Evolutionary conservation across 2,329 filamentous ascomycete species (phyloP).

Genomic region (Proliferodiscus dingleyae): DNA sequence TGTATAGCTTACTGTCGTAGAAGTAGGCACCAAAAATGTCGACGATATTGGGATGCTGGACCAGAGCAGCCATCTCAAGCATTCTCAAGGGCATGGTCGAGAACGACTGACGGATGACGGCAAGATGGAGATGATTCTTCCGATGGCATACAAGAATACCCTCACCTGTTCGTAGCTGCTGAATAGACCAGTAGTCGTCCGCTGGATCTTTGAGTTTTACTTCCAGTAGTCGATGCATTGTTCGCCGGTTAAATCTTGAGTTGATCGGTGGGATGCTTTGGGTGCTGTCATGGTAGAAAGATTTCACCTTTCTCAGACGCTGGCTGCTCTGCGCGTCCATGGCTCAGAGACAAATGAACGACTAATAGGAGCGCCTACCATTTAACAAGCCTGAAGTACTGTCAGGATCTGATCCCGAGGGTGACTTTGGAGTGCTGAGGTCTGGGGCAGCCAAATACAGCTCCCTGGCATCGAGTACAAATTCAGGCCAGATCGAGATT

Average conservation of each 20-base stretch:
- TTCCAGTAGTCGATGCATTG: slow-evolving; percentile 10
- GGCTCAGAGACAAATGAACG: neutral
- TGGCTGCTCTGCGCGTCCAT: slow-evolving; percentile 7
- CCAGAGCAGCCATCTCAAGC: slow-evolving; percentile 10
- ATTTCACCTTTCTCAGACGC: slow-evolving; percentile 10
- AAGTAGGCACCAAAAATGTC: slow-evolving; percentile 17
- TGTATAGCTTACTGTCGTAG: slow-evolving; percentile 8
- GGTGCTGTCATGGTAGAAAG: slow-evolving; percentile 9
- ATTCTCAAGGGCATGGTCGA: slow-evolving; percentile 10
- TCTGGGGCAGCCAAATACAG: slow-evolving; percentile 12
- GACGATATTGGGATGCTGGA: slow-evolving; percentile 16
- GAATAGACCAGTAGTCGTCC: slow-evolving; percentile 14
- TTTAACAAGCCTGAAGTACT: too few species aligned
- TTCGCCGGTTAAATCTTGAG: neutral
- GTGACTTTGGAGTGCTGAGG: too few species aligned
- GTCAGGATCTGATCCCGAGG: too few species aligned
- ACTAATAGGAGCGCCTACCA: slow-evolving; percentile 1
- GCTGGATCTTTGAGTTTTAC: slow-evolving; percentile 13
- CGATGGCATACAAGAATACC: slow-evolving; percentile 12
- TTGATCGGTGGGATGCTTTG: slow-evolving; percentile 1
- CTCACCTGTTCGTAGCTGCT: slow-evolving; percentile 10
- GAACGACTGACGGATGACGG: slow-evolving; percentile 15
- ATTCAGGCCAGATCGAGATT: neutral
- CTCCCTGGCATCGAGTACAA: slow-evolving; percentile 5
- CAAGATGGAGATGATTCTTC: slow-evolving; percentile 10